These are phyloP conservation scores for Pyrus pyrifolia DNA, from an alignment of 306 rosid species.

Conservation along the genomic window DNA sequence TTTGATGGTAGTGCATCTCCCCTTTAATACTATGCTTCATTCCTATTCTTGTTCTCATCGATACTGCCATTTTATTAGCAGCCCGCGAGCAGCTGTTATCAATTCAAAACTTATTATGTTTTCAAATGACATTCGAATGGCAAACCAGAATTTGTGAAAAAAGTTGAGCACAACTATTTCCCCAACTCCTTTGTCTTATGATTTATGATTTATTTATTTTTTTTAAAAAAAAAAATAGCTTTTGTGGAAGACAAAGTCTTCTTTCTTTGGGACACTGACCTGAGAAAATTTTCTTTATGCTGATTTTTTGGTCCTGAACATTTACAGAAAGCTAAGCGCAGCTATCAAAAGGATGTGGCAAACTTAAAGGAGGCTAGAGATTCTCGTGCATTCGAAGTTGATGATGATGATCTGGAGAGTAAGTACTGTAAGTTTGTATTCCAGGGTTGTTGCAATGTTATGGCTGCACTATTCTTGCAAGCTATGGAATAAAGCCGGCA, in stretches of 20 bases:
- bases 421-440: slow-evolving; percentile 22
- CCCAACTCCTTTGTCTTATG: background rate
- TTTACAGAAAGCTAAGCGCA: slow-evolving; percentile 81
- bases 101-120: background rate
- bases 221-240: no score
- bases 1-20: background rate
- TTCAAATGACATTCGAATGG: background rate
- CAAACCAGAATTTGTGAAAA: background rate
- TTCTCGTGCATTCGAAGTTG: slow-evolving; percentile 42
- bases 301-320: slow-evolving; percentile 8
- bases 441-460: background rate
- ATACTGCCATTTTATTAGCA: background rate
- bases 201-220: background rate
- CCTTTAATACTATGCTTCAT: background rate
- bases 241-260: background rate
- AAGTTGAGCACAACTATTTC: background rate
- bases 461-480: background rate
- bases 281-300: background rate
- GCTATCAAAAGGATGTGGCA: slow-evolving; percentile 82
- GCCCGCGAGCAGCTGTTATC: background rate
- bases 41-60: background rate
- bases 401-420: slow-evolving; percentile 49
- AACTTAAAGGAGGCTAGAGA: slow-evolving; percentile 57
- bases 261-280: background rate
- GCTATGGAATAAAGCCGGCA: background rate